Conservation (phyloP, 2,329 filamentous ascomycete species). For the Cladosporium sp. region DNA sequence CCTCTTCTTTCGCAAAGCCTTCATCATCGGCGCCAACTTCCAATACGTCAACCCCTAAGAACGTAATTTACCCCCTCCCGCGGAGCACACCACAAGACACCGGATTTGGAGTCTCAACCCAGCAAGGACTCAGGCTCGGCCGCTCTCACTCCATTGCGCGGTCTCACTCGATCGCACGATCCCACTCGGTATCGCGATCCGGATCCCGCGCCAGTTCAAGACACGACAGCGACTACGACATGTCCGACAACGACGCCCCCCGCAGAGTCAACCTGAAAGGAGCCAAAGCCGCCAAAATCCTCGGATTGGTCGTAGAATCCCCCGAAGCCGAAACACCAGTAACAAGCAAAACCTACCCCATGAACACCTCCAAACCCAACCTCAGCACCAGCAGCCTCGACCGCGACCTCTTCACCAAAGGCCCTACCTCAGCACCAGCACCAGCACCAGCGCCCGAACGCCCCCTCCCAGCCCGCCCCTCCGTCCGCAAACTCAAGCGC, state of each 20-base stretch:
- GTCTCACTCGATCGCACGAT: background rate
- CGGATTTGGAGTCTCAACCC: background rate
- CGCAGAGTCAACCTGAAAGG: conserved; percentile 21
- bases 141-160: background rate
- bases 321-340: background rate
- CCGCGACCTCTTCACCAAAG: background rate
- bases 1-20: background rate
- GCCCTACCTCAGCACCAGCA: too few relatives aligned
- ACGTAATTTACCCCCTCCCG: background rate
- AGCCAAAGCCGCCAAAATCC: conserved; percentile 25
- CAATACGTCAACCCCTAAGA: background rate
- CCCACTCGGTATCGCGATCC: too few relatives aligned
- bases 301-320: conserved; percentile 17
- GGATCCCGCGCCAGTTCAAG: background rate
- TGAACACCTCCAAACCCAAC: conserved; percentile 4
- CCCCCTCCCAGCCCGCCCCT: background rate
- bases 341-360: background rate
- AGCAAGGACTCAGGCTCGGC: background rate
- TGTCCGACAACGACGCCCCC: conserved; percentile 4
- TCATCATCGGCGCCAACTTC: background rate
- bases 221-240: conserved; percentile 2
- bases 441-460: background rate
- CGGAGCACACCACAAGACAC: background rate
- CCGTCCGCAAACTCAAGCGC: background rate
- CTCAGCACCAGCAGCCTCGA: conserved; percentile 5